Base-by-base conservation (phyloP, 176 grass and related monocot genomes). In the Bolboschoenus planiculmis region DNA sequence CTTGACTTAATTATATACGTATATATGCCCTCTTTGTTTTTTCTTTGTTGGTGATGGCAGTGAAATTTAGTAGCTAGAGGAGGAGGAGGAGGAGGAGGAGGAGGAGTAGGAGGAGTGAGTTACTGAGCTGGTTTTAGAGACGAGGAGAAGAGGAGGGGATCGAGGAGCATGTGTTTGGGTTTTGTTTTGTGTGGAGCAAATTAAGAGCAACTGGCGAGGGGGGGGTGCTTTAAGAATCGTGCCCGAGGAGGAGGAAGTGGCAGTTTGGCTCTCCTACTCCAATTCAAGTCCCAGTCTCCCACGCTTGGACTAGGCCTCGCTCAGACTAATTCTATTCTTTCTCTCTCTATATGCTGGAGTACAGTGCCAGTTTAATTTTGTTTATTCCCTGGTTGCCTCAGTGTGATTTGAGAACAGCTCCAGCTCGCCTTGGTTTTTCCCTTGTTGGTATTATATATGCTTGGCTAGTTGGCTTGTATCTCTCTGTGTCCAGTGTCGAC, bases 101-200 rank as follows among this genome's bases (percentile, higher is more conserved):
- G 46, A 48, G 8, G 46, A 48, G 46, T 48, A 48, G 46, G 46
- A 64, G 34, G 30, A n/a, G n/a, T n/a, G n/a, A n/a, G n/a, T n/a
- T n/a, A n/a, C n/a, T n/a, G n/a, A n/a, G n/a, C n/a, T n/a, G 35
- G 40, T 50, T 35, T 34, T 23, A 56, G 43, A 81, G 39, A 33
- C 50, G 62, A 84, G 20, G 86, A 73, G 61, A 87, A 5, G 36
- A 54, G 48, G 58, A 40, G 57, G 20, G 71, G 76, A 70, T 85
- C 31, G 71, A 81, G 81, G 83, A 53, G 88, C 90, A 81, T 88
- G 91, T 68, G 89, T 86, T 91, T 91, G 53, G 89, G 92, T 91
- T 94, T 93, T 94, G 93, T 87, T 89, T 90, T 85, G 88, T 83
- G 78, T 86, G 80, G 83, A 79, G 76, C 4, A 78, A 48, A 48